phyloP scores from a whole-genome alignment of 2,329 filamentous ascomycete genomes.

The Davidsoniella australis region DNA sequence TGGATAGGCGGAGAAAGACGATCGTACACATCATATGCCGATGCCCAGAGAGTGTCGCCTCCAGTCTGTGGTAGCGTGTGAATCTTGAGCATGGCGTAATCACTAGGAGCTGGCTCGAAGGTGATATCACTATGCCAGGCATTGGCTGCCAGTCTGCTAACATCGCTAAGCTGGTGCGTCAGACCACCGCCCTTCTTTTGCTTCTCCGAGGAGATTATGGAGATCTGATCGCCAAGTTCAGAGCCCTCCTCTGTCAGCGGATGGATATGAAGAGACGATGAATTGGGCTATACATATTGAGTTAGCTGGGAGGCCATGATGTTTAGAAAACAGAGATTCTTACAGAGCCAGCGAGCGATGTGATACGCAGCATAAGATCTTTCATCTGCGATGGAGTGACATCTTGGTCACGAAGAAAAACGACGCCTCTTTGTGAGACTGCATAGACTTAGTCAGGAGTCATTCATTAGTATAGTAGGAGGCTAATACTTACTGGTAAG shows the following conservation, averaged over 20 bases:
- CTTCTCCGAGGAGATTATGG: conserved; percentile 37
- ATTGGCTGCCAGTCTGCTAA: conserved; percentile 26
- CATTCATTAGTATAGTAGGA: neutral
- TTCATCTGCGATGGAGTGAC: conserved; percentile 43
- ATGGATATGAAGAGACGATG: conserved; percentile 43
- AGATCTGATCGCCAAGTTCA: conserved; percentile 39
- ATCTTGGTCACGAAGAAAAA: conserved; percentile 46
- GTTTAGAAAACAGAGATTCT: neutral
- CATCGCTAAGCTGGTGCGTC: conserved; percentile 33
- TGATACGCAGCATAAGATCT: conserved; percentile 38
- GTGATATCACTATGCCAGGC: conserved; percentile 36
- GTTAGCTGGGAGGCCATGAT: neutral
- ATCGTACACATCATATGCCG: conserved; percentile 43
- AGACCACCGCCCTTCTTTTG: conserved; percentile 36
- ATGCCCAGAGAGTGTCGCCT: conserved; percentile 45
- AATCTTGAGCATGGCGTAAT: conserved; percentile 44
- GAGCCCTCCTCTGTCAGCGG: conserved; percentile 36
- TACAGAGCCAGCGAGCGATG: conserved; percentile 33
- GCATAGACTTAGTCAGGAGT: neutral
- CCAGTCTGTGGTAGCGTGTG: conserved; percentile 38
- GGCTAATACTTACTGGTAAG: conserved; percentile 32
- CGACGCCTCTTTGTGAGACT: conserved; percentile 47
- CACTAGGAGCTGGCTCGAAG: conserved; percentile 41
- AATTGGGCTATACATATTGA: conserved; percentile 26
- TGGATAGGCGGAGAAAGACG: conserved; percentile 33